phyloP scores from a whole-genome alignment of 148 eudicot genomes.

The Amaranthus palmeri region DNA sequence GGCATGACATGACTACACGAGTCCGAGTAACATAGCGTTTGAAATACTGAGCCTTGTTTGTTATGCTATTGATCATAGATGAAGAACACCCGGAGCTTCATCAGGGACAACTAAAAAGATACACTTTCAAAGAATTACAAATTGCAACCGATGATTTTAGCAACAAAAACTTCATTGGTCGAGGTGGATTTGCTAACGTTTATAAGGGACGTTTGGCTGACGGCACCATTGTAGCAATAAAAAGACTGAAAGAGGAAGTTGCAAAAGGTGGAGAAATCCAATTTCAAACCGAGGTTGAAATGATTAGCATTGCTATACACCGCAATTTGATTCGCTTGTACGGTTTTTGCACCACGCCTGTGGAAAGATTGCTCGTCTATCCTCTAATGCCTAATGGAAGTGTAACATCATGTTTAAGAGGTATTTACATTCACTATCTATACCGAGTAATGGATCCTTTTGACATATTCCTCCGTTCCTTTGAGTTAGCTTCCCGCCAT shows the following conservation, averaged over 20 bases:
- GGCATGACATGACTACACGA: too few relatives aligned
- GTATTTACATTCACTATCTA: constrained; percentile 21
- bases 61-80: constrained; percentile 33
- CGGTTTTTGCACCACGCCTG: constrained; percentile 71
- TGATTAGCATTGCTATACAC: constrained; percentile 32
- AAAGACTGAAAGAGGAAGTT: constrained; percentile 62
- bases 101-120: constrained; percentile 58
- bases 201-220: constrained; percentile 67
- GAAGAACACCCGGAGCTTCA: constrained; percentile 69
- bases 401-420: constrained; percentile 76
- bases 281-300: constrained; percentile 2
- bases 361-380: constrained; percentile 63
- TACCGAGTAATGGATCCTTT: neutral
- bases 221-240: constrained; percentile 66
- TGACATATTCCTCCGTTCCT: neutral
- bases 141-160: constrained; percentile 64
- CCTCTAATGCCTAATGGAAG: constrained; percentile 68
- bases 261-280: constrained; percentile 61
- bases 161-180: constrained; percentile 50
- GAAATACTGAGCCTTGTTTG: too few relatives aligned
- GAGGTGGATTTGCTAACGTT: constrained; percentile 75
- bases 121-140: constrained; percentile 60
- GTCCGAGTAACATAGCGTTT: too few relatives aligned
- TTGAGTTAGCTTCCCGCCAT: neutral
- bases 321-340: constrained; percentile 53